phyloP scores from a whole-genome alignment of 768 basidiomycete species.

The Termitomyces sp. region DNA sequence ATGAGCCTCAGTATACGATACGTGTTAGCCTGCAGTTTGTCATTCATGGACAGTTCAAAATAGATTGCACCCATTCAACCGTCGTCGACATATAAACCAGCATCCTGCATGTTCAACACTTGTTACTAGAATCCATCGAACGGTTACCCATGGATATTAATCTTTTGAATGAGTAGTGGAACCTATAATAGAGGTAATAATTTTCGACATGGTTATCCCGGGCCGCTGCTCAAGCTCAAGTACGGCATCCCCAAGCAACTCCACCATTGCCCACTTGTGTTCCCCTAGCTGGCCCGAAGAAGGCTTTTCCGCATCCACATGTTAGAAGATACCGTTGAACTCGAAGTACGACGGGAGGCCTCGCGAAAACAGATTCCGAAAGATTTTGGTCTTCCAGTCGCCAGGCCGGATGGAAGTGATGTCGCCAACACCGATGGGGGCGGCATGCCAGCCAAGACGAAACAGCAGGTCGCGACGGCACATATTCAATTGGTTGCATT shows the following conservation, averaged over 20 bases:
- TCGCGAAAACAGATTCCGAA: conserved; percentile 10
- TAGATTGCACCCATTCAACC: too few relatives aligned
- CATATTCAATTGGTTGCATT: conserved; percentile 48
- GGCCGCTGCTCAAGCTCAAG: neutral
- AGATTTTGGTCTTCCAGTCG: neutral
- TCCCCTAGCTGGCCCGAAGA: neutral
- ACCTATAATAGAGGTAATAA: neutral
- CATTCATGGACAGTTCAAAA: too few relatives aligned
- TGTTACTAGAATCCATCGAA: too few relatives aligned
- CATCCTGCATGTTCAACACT: too few relatives aligned
- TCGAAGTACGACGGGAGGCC: conserved; percentile 4
- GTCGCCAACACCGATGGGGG: neutral
- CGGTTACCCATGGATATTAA: neutral
- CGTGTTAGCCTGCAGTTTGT: too few relatives aligned
- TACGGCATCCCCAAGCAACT: neutral
- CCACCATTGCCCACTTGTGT: neutral
- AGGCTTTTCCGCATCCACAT: neutral
- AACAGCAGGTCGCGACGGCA: conserved; percentile 18
- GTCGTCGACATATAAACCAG: neutral
- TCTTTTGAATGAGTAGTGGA: neutral
- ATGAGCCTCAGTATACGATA: too few relatives aligned
- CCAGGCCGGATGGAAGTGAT: neutral
- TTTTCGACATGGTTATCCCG: neutral
- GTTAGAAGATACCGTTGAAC: conserved; percentile 7
- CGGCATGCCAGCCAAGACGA: conserved; percentile 10